phyloP scores from a whole-genome alignment of 2,329 filamentous ascomycete genomes.

The Claviceps sp. region DNA sequence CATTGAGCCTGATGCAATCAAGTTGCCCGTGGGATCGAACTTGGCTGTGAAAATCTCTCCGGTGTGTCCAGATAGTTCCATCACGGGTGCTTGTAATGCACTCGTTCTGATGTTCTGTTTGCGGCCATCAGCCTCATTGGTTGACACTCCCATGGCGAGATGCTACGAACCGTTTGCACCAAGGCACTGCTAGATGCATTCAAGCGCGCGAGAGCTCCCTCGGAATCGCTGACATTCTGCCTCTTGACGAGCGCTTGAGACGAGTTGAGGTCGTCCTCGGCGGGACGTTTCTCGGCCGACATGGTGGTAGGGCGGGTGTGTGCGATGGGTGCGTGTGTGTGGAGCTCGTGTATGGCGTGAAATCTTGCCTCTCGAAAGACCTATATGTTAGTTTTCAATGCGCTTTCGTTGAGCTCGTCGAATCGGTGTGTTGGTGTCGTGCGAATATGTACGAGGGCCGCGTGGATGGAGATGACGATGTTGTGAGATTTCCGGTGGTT shows the following conservation, averaged over 20 bases:
- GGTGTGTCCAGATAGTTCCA: conserved; percentile 75
- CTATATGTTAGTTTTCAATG: not conserved
- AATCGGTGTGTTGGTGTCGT: not conserved
- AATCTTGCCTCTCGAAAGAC: not conserved
- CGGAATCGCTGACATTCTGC: conserved; percentile 51
- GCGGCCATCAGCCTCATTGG: not conserved
- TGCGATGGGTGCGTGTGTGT: not conserved
- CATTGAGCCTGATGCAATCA: conserved; percentile 92
- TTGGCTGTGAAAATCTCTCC: conserved; percentile 84
- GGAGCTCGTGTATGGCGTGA: not conserved
- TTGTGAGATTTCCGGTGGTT: not conserved
- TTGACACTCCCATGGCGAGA: not conserved
- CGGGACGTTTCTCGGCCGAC: conserved; percentile 85
- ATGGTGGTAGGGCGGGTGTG: conserved; percentile 30
- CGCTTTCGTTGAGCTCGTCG: not conserved
- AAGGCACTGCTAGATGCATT: conserved; percentile 37
- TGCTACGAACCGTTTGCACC: conserved; percentile 34
- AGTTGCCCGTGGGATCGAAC: conserved; percentile 77
- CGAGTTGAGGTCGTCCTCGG: conserved; percentile 67
- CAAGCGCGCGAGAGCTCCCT: conserved; percentile 34
- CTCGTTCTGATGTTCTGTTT: conserved; percentile 64
- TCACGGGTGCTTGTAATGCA: conserved; percentile 75
- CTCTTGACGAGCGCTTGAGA: conserved; percentile 80
- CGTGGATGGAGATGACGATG: not conserved
- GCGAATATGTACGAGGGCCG: not conserved